A percentile compares a stretch with the other conserved stretches of the same genome.
Evolutionary conservation across 371 early-diverging fungal genomes (phyloP).

Genomic region (Mucor velutinosus): DNA sequence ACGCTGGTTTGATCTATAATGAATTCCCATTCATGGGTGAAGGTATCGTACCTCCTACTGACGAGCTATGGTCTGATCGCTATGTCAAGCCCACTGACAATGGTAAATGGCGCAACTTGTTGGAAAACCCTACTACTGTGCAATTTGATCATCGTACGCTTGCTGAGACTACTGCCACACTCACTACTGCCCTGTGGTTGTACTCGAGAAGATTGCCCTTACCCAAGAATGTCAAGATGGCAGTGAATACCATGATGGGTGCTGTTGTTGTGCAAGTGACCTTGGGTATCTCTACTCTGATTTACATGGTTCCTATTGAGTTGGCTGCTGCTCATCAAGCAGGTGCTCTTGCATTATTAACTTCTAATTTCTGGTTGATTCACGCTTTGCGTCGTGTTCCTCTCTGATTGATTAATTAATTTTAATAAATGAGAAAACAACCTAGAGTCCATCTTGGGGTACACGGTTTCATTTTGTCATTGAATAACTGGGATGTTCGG

Average conservation of each 20-base stretch:
- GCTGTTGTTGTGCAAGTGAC: constrained; percentile 78
- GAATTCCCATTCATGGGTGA: constrained; percentile 94
- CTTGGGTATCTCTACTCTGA: constrained; percentile 89
- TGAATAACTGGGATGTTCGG: too few relatives aligned
- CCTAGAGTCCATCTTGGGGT: too few relatives aligned
- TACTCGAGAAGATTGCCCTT: constrained; percentile 73
- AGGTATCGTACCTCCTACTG: constrained; percentile 68
- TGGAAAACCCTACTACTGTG: constrained; percentile 94
- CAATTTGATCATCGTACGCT: constrained; percentile 93
- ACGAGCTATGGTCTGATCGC: constrained; percentile 69
- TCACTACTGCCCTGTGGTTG: constrained; percentile 72
- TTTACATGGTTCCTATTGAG: constrained; percentile 92
- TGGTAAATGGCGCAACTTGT: constrained; percentile 80
- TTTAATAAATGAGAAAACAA: too few relatives aligned
- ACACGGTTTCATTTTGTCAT: too few relatives aligned
- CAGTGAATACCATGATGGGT: constrained; percentile 75
- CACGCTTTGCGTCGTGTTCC: constrained; percentile 76
- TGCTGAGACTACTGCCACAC: constrained; percentile 82
- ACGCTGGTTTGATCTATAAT: constrained; percentile 96
- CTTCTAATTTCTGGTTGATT: constrained; percentile 78
- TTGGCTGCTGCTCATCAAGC: constrained; percentile 96
- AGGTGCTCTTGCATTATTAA: constrained; percentile 87
- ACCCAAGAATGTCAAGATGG: constrained; percentile 68
- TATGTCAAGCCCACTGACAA: constrained; percentile 59
- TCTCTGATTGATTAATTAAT: too few relatives aligned